Percentiles rank a stretch among this genome's conserved stretches.
Evolutionary conservation across 805 yeast genomes (phyloP).

Genomic region (Soucietia sequanensis): DNA sequence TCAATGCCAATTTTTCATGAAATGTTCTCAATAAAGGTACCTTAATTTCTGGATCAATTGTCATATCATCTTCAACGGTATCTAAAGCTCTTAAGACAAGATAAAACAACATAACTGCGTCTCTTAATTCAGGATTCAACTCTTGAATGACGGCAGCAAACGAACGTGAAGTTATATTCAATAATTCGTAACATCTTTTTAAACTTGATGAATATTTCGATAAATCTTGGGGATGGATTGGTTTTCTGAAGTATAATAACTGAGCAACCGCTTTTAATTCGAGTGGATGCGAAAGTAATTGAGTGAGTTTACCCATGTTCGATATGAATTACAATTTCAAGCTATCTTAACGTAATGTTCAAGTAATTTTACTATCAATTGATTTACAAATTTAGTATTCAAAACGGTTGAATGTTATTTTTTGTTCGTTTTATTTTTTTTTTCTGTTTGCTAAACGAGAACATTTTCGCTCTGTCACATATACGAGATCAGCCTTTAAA

Average conservation of each 20-base stretch:
- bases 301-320: slow-evolving; percentile 58
- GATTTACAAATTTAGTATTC: no score
- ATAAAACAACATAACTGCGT: slow-evolving; percentile 81
- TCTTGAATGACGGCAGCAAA: slow-evolving; percentile 93
- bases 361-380: not conserved
- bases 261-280: slow-evolving; percentile 71
- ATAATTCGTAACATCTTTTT: slow-evolving; percentile 63
- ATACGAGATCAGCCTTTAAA: no score
- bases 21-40: slow-evolving; percentile 72
- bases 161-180: slow-evolving; percentile 77
- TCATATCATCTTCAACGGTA: slow-evolving; percentile 95
- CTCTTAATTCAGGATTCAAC: slow-evolving; percentile 83
- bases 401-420: no score
- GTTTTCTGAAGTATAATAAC: slow-evolving; percentile 51
- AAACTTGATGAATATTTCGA: slow-evolving; percentile 28
- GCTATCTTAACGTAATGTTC: not conserved
- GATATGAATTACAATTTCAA: not conserved
- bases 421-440: no score
- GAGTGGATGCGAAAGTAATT: slow-evolving; percentile 64
- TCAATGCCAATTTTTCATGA: slow-evolving; percentile 55
- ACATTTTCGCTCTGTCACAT: no score
- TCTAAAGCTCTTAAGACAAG: slow-evolving; percentile 86
- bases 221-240: slow-evolving; percentile 49
- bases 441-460: no score
- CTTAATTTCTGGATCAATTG: slow-evolving; percentile 68